Conservation (phyloP, 768 basidiomycete species). For the Rhodocollybia butyracea region DNA sequence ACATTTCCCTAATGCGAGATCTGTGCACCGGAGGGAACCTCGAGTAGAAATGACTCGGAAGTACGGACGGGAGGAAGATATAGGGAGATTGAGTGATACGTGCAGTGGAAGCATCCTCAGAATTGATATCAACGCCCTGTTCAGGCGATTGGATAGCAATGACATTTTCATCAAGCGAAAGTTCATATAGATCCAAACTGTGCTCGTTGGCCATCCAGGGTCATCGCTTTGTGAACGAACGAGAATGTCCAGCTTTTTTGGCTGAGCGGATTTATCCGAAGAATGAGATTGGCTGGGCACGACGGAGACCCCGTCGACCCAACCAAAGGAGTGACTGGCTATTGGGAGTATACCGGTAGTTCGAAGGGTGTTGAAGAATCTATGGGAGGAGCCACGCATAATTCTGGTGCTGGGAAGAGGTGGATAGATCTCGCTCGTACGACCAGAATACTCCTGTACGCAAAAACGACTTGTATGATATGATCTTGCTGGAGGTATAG, state of each 20-base stretch:
- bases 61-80: constrained; percentile 43
- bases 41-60: constrained; percentile 35
- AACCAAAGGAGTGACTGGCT: constrained; percentile 55
- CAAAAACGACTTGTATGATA: constrained; percentile 51
- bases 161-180: constrained; percentile 21
- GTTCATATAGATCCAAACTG: constrained; percentile 49
- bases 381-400: neutral
- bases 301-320: constrained; percentile 60
- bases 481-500: constrained; percentile 37
- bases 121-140: too few relatives aligned
- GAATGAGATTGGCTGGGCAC: constrained; percentile 14
- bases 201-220: constrained; percentile 53
- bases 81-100: constrained; percentile 24
- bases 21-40: constrained; percentile 52
- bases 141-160: constrained; percentile 7
- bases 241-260: constrained; percentile 42
- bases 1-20: constrained; percentile 48
- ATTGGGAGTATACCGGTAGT: constrained; percentile 29
- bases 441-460: constrained; percentile 46
- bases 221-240: constrained; percentile 58
- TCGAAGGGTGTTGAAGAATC: constrained; percentile 6
- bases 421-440: constrained; percentile 57
- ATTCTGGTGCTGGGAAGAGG: constrained; percentile 47
- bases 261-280: neutral
- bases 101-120: too few relatives aligned